A percentile compares a stretch with the other conserved stretches of the same genome.
Evolutionary conservation across 495 filamentous ascomycete genomes (phyloP).

Genomic region (Lasiosphaeris hirsuta): DNA sequence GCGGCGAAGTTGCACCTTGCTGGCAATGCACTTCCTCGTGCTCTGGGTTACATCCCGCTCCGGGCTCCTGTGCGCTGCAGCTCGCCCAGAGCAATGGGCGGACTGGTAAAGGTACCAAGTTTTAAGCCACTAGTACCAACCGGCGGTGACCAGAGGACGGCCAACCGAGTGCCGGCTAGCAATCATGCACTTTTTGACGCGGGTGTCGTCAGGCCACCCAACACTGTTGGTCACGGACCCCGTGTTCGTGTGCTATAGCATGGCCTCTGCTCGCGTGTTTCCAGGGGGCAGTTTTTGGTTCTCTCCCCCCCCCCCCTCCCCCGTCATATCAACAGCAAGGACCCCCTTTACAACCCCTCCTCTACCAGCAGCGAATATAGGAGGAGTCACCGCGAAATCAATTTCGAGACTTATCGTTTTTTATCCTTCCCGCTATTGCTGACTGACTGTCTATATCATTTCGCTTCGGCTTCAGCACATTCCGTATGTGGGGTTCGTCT

Average conservation of each 20-base stretch:
- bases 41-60: slow-evolving; percentile 35
- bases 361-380: neutral
- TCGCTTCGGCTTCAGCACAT: slow-evolving; percentile 16
- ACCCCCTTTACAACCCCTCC: slow-evolving; percentile 6
- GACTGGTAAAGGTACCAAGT: slow-evolving; percentile 25
- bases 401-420: slow-evolving; percentile 1
- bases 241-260: slow-evolving; percentile 8
- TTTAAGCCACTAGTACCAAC: neutral
- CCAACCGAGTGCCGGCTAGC: slow-evolving; percentile 8
- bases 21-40: slow-evolving; percentile 37
- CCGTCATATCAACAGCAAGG: slow-evolving; percentile 1
- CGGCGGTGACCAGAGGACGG: slow-evolving; percentile 2
- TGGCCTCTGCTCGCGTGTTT: neutral
- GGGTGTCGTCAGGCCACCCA: neutral
- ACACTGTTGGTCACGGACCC: slow-evolving; percentile 9
- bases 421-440: slow-evolving; percentile 7
- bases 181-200: neutral
- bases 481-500: slow-evolving; percentile 19
- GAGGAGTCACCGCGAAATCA: neutral
- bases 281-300: neutral
- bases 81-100: slow-evolving; percentile 31
- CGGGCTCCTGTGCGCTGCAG: slow-evolving; percentile 37
- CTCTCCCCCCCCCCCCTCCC: neutral
- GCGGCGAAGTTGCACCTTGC: slow-evolving; percentile 34
- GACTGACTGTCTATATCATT: slow-evolving; percentile 7